Evolutionary conservation across 1,139 yeast genomes (phyloP), one percentile per base, ranked within the genome.

Genomic region (Suhomyces panamericanus): DNA sequence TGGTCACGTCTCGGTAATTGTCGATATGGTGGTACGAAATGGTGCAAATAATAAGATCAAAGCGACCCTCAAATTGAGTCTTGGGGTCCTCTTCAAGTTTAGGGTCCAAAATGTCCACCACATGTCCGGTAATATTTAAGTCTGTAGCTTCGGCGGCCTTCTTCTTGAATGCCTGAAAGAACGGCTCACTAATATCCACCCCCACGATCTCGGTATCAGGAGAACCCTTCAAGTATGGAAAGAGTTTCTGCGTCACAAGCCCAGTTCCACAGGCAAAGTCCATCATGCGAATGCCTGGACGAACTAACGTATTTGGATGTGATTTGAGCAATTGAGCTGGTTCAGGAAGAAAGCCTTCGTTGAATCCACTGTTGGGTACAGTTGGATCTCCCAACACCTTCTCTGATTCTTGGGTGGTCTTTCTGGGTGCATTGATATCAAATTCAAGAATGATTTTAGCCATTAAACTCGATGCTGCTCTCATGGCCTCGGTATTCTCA

Each of bases 211-310:
- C 62, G 6, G 61, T 49, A 12, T 42, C 34, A 10, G 42, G 32
- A 4, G 47, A 45, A 3, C 54, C 52, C 6, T 43, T 47, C 20
- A 70, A 50, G 46, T 63, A 66, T 1, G 72, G 70, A 2, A 58
- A 59, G 20, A 73, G 46, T 17, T 57, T 57, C 45, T 59, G 54
- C 2, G 71, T 62, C 13, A 70, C 61, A 14, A 70, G 46, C 0
- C 78, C 79, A 0, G 77, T 66, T 1, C 79, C 78, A 51, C 78
- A 73, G 1, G 77, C 78, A 53, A 74, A 73, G 52, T 74, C 78
- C 46, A 74, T 47, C 22, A 66, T 35, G 31, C 54, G 59, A 47
- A 58, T 56, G 1, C 69, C 70, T 3, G 64, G 64, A 38, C 53
- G 60, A 53, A 64, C 53, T 15, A 59, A 41, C n/a, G 57, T 39